phyloP scores from a whole-genome alignment of 768 basidiomycete genomes.

The Tricholoma sp. region DNA sequence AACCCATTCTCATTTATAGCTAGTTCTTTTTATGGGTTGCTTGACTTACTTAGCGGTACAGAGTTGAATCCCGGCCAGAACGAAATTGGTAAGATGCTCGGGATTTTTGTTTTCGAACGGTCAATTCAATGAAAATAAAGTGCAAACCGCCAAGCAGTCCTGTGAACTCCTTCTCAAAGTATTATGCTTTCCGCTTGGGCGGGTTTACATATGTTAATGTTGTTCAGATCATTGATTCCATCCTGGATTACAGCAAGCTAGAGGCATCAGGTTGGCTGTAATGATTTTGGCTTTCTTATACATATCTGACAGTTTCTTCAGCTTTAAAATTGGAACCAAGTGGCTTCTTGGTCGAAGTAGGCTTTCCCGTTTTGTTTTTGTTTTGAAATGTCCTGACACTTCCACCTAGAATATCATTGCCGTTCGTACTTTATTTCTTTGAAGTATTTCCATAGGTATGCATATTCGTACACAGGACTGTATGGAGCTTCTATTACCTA shows the following conservation, averaged over 20 bases:
- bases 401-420: slow-evolving; percentile 54
- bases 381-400: neutral
- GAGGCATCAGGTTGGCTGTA: slow-evolving; percentile 57
- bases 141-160: slow-evolving; percentile 74
- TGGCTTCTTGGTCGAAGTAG: slow-evolving; percentile 59
- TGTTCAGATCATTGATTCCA: slow-evolving; percentile 67
- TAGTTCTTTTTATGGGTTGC: slow-evolving; percentile 71
- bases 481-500: slow-evolving; percentile 69
- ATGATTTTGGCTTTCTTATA: neutral
- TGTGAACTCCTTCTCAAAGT: slow-evolving; percentile 73
- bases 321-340: slow-evolving; percentile 68
- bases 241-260: slow-evolving; percentile 74
- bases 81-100: slow-evolving; percentile 50
- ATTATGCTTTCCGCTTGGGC: neutral
- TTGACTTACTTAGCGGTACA: slow-evolving; percentile 70
- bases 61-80: slow-evolving; percentile 64
- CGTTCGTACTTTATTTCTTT: slow-evolving; percentile 28
- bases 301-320: slow-evolving; percentile 19
- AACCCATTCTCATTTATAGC: slow-evolving; percentile 1
- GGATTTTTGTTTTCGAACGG: neutral
- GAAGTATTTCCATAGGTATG: neutral
- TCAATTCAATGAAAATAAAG: slow-evolving; percentile 25
- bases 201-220: neutral
- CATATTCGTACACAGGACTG: slow-evolving; percentile 46
- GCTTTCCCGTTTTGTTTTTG: neutral